Evolutionary conservation across 176 grass and related monocot species (phyloP), one percentile per base, ranked within the genome.

Genomic region (barley (Hordeum vulgare)): DNA sequence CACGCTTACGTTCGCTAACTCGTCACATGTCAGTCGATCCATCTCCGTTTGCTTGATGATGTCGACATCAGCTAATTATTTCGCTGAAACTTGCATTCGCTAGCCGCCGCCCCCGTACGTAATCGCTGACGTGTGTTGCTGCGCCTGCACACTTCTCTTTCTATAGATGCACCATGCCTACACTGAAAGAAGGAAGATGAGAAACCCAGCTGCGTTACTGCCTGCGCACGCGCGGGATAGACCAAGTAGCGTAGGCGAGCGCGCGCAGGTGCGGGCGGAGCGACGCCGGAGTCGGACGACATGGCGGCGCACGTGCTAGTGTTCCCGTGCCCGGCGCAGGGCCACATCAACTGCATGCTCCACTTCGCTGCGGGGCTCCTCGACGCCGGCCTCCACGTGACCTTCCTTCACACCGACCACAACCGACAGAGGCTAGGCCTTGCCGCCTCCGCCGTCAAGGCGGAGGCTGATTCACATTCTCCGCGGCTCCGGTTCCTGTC

Each of bases 341-440:
- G 63, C 63, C 63, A 66, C 63, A 66, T 66, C 63, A 66, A 66
- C 63, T 66, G 63, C 63, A 66, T 66, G 63, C 63, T 66, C 63
- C 63, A 66, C 17, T 66, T 66, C 31, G 31, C 63, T 17, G 63
- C 63, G 0, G 63, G 63, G 8, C 63, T 66, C 29, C 63, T 66
- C 63, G 63, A 66, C 63, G 66, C 66, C 34, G 66, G 66, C 35
- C 34, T 68, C 34, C 66, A 68, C 34, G 66, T 68, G 34, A 68
- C 66, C 20, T 37, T 68, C 66, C 34, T 68, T 15, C 63, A 66
- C 31, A 66, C 29, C 28, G 63, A 66, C 63, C 63, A 66, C 63
- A 66, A 66, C 63, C 31, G 17, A 2, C 63, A 31, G 29, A 35
- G 31, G 63, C 63, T 66, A 35, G 63, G 63, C 17, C 63, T 35